Conservation (phyloP, 208 protist species). For the Leishmania arabica region DNA sequence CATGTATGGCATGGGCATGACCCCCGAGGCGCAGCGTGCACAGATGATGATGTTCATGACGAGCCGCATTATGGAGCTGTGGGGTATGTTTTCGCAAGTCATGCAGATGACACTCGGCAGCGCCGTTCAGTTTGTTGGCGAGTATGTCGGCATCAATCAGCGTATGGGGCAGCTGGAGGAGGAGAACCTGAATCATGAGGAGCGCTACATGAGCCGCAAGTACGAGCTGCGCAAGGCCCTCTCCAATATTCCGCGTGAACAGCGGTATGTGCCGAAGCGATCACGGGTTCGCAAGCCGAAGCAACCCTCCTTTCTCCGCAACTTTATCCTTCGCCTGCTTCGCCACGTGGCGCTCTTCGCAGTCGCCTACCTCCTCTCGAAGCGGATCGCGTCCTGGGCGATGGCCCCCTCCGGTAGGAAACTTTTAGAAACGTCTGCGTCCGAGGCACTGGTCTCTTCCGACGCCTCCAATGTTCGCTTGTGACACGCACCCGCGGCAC, state of each 20-base stretch:
- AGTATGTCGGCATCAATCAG: conserved; percentile 83
- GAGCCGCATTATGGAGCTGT: conserved; percentile 81
- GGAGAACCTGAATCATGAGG: conserved; percentile 53
- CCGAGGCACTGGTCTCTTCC: not conserved
- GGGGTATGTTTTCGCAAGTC: conserved; percentile 85
- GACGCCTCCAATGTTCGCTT: conserved; percentile 17
- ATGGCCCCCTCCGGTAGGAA: conserved; percentile 19
- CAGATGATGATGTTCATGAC: conserved; percentile 93
- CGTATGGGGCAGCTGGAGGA: conserved; percentile 49
- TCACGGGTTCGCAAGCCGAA: conserved; percentile 17
- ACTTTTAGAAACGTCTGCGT: conserved; percentile 15
- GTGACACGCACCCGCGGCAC: not conserved
- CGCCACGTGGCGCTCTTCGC: conserved; percentile 40
- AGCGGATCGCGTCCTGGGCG: conserved; percentile 26
- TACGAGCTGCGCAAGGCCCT: conserved; percentile 44
- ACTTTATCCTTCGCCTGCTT: conserved; percentile 35
- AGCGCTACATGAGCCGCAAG: conserved; percentile 40
- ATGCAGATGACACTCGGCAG: conserved; percentile 86
- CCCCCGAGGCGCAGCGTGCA: conserved; percentile 76
- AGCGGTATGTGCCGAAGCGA: conserved; percentile 32
- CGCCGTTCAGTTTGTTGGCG: conserved; percentile 79
- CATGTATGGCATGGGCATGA: conserved; percentile 81
- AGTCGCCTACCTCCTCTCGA: conserved; percentile 44
- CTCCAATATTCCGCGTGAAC: conserved; percentile 37
- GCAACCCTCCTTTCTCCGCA: conserved; percentile 34